Base-by-base conservation (phyloP, 176 grass and related monocot species). In the Cenchrus fungigraminus region DNA sequence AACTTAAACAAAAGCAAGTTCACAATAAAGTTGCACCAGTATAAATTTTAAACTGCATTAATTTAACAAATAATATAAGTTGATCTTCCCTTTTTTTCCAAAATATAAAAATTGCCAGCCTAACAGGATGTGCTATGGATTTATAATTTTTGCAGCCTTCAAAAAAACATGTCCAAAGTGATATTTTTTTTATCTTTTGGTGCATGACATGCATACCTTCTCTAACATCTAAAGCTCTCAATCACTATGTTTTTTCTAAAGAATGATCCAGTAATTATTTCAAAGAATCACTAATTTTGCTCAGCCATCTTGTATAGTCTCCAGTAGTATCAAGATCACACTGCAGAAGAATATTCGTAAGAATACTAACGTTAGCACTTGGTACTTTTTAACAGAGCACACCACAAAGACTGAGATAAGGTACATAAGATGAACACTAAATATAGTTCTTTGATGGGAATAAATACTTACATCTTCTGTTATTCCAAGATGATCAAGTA, bases 401-500 rank as follows among this genome's bases (percentile, higher is more conserved):
- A 31, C 17, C 37, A 76, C 53, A 74, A 44, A 86, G 6, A 58
- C 53, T 13, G 29, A 77, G 28, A 49, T 40, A 37, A 69, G 22
- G 19, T 46, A 88, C 14, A 79, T 43, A 85, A 91, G 37, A 45
- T 22, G 74, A 93, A 82, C 5, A 46, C 14, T 49, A 81, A 69
- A 61, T 73, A 25, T 10, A 88, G 55, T 76, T 54, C 19, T 56
- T 75, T n/a, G 34, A 61, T 76, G 2, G 42, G 70, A 92, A 66
- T 16, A 5, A n/a, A 88, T 67, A 13, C 69, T 44, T 94, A 94
- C 90, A 89, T 88, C 78, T 86, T 80, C 82, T 76, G 83, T 95
- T 85, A 98, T 85, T 83, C 86, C 96, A 56, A 98, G 91, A 84
- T 98, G 91, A 92, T 98, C 71, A 65, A 95, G 79, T 63, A 98